Evolutionary conservation across 1,284 basidiomycete species (phyloP).

Genomic region (Sporisorium iseilematis-ciliati): DNA sequence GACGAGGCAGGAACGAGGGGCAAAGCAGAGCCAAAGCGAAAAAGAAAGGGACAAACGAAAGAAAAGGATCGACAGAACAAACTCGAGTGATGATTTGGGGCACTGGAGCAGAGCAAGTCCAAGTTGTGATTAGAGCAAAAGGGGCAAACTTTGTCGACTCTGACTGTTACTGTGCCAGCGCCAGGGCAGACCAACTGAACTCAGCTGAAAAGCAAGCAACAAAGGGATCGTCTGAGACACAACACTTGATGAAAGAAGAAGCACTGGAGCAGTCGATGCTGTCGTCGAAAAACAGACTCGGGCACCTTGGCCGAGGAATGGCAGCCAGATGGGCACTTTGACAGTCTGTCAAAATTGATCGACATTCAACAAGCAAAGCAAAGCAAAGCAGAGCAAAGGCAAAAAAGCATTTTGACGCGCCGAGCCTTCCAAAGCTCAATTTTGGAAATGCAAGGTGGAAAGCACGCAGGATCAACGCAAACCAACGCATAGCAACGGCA

Average conservation of each 20-base stretch:
- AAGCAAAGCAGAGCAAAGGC: too few species aligned
- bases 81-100: background rate
- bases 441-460: too few species aligned
- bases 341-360: background rate
- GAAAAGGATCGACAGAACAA: background rate
- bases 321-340: slow-evolving; percentile 4
- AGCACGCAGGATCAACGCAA: too few species aligned
- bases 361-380: slow-evolving; percentile 2
- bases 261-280: slow-evolving; percentile 8
- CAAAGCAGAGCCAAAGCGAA: slow-evolving; percentile 1
- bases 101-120: background rate
- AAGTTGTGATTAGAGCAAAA: background rate
- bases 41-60: background rate
- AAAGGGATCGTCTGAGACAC: slow-evolving; percentile 6
- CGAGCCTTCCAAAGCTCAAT: too few species aligned
- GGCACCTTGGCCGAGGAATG: slow-evolving; percentile 9
- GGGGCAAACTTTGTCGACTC: slow-evolving; percentile 1
- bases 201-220: too few species aligned
- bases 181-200: background rate
- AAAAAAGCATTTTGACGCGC: too few species aligned
- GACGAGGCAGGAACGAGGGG: too few species aligned
- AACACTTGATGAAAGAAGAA: background rate
- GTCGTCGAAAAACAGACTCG: background rate
- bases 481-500: too few species aligned
- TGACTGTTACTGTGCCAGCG: background rate